Base-by-base conservation (phyloP, 163 green algal genomes). In the Trebouxia gelatinosa region DNA sequence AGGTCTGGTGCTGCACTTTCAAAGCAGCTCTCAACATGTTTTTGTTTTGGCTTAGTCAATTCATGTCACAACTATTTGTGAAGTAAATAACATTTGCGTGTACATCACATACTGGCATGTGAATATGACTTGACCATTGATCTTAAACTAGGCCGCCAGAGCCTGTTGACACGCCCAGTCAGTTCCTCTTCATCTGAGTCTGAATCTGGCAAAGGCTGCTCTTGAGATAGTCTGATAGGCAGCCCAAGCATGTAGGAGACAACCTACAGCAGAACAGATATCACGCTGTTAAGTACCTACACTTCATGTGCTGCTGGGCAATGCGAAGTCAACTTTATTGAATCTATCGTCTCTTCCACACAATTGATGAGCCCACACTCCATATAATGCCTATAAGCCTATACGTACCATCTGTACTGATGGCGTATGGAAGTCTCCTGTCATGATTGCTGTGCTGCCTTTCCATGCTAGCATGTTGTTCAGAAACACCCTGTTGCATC, bases 101-200 rank as follows among this genome's bases (percentile, higher is more conserved):
- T 28, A 66, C 13, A 50, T 72, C 64, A 72, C 64, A 72, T 72
- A 37, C 64, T 72, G 21, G 64, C 64, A 54, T 72, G 64, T 35
- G 64, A 72, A 23, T 72, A 72, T 34, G 64, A 72, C 19, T 72
- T 72, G 13, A 72, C 64, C 50, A 72, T 35, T 31, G 64, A 37
- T 34, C 50, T 35, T 37, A 72, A 35, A 19, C 32, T 72, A 34
- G 64, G 64, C 26, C 64, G 64, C 64, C 64, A 72, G n/a, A 72
- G 26, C 9, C 64, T 46, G 19, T 72, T 72, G 21, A 72, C 50
- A 16, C 64, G 50, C 35, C 50, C 50, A 35, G 19, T 51, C 37
- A 72, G 26, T 23, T 72, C 64, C 32, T 72, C 64, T 51, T 72
- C 64, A 54, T 72, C 64, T 37, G 64, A 72, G 17, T 72, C 64